Evolutionary conservation across 2,329 filamentous ascomycete genomes (phyloP).

Genomic region (Gremmenia infestans): DNA sequence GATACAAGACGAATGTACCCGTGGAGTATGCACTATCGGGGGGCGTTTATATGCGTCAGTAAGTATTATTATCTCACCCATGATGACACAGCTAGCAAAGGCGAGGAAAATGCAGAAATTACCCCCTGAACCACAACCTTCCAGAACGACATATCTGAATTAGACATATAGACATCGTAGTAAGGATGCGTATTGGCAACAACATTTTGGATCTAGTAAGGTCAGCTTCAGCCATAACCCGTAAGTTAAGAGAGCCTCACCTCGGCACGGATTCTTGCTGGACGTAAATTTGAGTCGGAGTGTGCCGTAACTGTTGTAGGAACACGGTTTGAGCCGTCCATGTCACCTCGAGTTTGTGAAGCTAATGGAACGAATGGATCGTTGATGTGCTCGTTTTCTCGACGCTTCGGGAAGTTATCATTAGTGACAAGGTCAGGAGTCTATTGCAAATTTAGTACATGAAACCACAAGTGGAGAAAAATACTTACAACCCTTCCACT

Average conservation of each 20-base stretch:
- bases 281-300: conserved; percentile 2
- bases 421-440: conserved; percentile 1
- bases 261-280: conserved; percentile 7
- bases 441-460: not conserved
- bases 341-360: not conserved
- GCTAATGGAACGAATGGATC: conserved; percentile 3
- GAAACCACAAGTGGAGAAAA: not conserved
- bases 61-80: too few species aligned
- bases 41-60: not conserved
- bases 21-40: conserved; percentile 6
- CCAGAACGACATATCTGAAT: conserved; percentile 12
- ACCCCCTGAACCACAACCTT: conserved; percentile 11
- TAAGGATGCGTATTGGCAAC: conserved; percentile 7
- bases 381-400: conserved; percentile 1
- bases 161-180: conserved; percentile 9
- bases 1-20: conserved; percentile 7
- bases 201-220: not conserved
- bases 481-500: not conserved
- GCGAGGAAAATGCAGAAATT: not conserved
- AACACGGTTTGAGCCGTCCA: not conserved
- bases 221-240: not conserved
- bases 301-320: not conserved
- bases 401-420: conserved; percentile 6
- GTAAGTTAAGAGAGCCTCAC: not conserved
- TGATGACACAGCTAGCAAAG: not conserved